Evolutionary conservation across 495 filamentous ascomycete genomes (phyloP).

Genomic region (Venustampulla echinocandica): DNA sequence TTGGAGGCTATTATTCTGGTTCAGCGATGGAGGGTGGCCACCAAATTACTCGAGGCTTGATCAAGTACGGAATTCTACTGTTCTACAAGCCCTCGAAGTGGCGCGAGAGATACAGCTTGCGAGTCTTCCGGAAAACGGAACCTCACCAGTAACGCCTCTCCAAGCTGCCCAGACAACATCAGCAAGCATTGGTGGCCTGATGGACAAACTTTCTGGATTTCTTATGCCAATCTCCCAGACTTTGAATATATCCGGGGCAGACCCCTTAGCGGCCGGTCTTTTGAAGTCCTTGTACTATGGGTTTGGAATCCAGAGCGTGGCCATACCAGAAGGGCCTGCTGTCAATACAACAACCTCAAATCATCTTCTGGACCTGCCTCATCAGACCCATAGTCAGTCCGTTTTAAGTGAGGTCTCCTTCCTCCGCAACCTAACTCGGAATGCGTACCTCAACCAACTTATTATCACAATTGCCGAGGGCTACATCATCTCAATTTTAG

Average conservation of each 20-base stretch:
- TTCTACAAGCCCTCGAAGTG: slow-evolving; percentile 11
- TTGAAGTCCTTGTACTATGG: slow-evolving; percentile 17
- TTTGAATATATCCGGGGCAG: slow-evolving; percentile 34
- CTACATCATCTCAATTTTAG: slow-evolving; percentile 80
- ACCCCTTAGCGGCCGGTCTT: slow-evolving; percentile 34
- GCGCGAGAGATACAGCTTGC: slow-evolving; percentile 15
- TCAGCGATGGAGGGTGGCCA: slow-evolving; percentile 81
- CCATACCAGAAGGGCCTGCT: slow-evolving; percentile 1
- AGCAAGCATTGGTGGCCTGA: slow-evolving; percentile 13
- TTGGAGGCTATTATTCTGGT: slow-evolving; percentile 90
- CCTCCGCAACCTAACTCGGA: slow-evolving; percentile 63
- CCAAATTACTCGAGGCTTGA: slow-evolving; percentile 4
- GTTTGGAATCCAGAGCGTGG: slow-evolving; percentile 8
- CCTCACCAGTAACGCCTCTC: slow-evolving; percentile 36
- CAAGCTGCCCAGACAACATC: slow-evolving; percentile 27
- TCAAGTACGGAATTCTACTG: slow-evolving; percentile 5
- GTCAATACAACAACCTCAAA: slow-evolving; percentile 5
- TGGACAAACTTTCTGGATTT: slow-evolving; percentile 14
- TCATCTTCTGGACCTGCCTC: neutral
- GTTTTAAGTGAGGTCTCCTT: slow-evolving; percentile 66
- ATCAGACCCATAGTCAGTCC: slow-evolving; percentile 26
- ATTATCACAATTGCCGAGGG: slow-evolving; percentile 84
- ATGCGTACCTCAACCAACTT: slow-evolving; percentile 63
- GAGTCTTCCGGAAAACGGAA: slow-evolving; percentile 20
- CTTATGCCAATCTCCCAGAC: slow-evolving; percentile 35